Percentiles rank a stretch among this genome's conserved stretches.
Evolutionary conservation across 257 asterid genomes (phyloP).

Genomic region (Solanum ossicruentum): DNA sequence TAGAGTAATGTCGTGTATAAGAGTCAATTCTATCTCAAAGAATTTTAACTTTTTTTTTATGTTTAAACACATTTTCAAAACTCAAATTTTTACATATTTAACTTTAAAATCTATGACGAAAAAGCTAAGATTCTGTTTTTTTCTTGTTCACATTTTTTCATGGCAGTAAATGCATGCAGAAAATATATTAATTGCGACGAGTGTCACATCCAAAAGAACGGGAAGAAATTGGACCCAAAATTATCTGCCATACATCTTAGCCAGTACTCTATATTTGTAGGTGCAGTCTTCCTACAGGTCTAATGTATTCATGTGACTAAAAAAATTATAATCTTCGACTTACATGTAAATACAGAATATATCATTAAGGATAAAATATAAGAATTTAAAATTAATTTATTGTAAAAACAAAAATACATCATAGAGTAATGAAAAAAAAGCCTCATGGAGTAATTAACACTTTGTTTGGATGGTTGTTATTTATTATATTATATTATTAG

Average conservation of each 20-base stretch:
- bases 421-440: not conserved
- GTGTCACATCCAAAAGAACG: not conserved
- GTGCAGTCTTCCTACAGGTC: not conserved
- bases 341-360: not conserved
- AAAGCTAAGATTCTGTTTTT: not conserved
- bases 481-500: no score
- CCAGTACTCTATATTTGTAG: not conserved
- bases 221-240: not conserved
- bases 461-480: no score
- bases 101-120: not conserved
- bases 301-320: not conserved
- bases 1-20: no score
- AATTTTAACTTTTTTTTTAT: no score
- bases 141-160: not conserved
- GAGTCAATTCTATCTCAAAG: no score
- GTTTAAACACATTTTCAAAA: no score
- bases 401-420: not conserved
- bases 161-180: not conserved
- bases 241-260: not conserved
- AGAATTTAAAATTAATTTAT: not conserved
- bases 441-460: not conserved
- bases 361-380: not conserved
- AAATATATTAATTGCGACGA: not conserved
- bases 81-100: no score
- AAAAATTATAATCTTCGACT: not conserved